A percentile compares a stretch with the other conserved stretches of the same genome.
Evolutionary conservation across 2,329 filamentous ascomycete species (phyloP).

Genomic region (Colletotrichum plurivorum): DNA sequence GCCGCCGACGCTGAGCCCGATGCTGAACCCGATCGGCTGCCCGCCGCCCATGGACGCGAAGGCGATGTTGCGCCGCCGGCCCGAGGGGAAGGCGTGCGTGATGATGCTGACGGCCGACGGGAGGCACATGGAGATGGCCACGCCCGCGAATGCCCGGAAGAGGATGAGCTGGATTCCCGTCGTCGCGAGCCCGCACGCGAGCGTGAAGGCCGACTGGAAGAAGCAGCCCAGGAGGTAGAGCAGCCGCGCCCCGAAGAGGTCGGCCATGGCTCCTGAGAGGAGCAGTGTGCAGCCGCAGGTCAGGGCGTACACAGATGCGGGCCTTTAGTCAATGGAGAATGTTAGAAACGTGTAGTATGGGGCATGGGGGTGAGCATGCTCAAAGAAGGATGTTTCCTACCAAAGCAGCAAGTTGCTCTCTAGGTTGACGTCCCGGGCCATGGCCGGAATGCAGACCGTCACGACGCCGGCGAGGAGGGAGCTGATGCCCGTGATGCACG

Average conservation of each 20-base stretch:
- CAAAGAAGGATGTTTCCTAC: constrained; percentile 4
- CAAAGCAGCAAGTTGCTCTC: constrained; percentile 18
- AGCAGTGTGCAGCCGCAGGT: constrained; percentile 28
- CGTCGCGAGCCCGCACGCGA: constrained; percentile 32
- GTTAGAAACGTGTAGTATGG: neutral
- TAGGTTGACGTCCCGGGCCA: constrained; percentile 26
- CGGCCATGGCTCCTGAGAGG: constrained; percentile 34
- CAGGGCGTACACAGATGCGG: constrained; percentile 29
- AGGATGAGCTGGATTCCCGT: constrained; percentile 35
- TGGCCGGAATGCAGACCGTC: constrained; percentile 31
- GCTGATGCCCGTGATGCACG: constrained; percentile 30
- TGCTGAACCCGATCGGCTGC: constrained; percentile 38
- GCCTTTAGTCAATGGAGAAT: neutral
- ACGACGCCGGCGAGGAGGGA: constrained; percentile 28
- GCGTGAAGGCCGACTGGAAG: constrained; percentile 32
- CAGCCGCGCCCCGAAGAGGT: constrained; percentile 35
- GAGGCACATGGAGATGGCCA: constrained; percentile 39
- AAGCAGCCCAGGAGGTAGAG: constrained; percentile 38
- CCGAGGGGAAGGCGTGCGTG: constrained; percentile 33
- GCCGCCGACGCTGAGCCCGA: constrained; percentile 37
- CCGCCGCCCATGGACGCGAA: constrained; percentile 45
- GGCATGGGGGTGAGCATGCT: no score
- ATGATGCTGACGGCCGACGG: constrained; percentile 39
- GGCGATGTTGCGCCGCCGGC: constrained; percentile 49
- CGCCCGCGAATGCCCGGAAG: constrained; percentile 38